Percentiles rank a stretch among this genome's conserved stretches.
These are phyloP conservation scores for Canna indica DNA, from an alignment of 176 grass and related monocot genomes.

Conservation along the genomic window DNA sequence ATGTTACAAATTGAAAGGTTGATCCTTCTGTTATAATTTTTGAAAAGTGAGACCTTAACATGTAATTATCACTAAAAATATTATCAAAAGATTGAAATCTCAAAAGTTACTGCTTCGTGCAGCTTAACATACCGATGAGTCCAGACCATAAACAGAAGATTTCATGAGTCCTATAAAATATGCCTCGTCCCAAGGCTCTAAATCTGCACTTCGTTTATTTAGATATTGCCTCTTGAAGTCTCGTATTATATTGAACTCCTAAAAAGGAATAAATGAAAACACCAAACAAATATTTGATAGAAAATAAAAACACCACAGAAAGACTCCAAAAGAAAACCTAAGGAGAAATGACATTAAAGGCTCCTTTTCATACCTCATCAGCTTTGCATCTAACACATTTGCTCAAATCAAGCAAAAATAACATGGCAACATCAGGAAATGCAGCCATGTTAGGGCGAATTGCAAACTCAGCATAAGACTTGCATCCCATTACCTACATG, in stretches of 20 bases:
- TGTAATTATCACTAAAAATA: background rate
- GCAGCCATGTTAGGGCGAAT: conserved; percentile 80
- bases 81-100: conserved; percentile 1
- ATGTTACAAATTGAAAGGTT: no score
- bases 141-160: conserved; percentile 50
- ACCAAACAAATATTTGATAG: background rate
- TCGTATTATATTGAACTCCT: conserved; percentile 63
- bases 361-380: conserved; percentile 47
- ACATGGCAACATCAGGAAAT: conserved; percentile 62
- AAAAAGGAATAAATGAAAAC: conserved; percentile 1
- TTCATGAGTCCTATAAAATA: conserved; percentile 83
- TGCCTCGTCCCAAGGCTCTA: conserved; percentile 89
- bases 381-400: conserved; percentile 62
- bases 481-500: conserved; percentile 73
- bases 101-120: background rate
- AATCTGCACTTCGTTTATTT: conserved; percentile 44
- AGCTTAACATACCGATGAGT: conserved; percentile 44
- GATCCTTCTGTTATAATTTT: no score
- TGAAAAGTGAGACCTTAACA: no score
- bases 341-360: background rate
- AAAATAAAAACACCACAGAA: conserved; percentile 1
- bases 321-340: background rate
- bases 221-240: conserved; percentile 63
- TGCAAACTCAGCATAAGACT: conserved; percentile 88
- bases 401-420: conserved; percentile 75